Evolutionary conservation across 441 rosid species (phyloP).

Genomic region (Croton laevigatus): DNA sequence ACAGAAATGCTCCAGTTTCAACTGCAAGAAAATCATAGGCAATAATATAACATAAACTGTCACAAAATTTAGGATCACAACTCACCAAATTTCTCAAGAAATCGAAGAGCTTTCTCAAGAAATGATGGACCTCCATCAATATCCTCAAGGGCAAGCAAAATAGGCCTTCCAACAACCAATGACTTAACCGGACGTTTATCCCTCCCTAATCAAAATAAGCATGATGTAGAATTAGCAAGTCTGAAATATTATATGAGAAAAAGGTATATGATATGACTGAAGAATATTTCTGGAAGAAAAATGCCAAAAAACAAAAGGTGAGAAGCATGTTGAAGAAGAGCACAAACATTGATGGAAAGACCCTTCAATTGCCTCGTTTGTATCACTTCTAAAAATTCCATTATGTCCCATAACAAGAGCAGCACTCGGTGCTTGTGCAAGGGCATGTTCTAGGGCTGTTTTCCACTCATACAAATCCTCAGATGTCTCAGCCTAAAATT

Average conservation of each 20-base stretch:
- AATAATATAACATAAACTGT: slow-evolving; percentile 1
- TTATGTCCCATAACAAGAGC: slow-evolving; percentile 94
- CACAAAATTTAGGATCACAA: slow-evolving; percentile 22
- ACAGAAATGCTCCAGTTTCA: slow-evolving; percentile 15
- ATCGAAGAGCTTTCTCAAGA: slow-evolving; percentile 96
- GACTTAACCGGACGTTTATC: slow-evolving; percentile 87
- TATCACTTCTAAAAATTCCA: slow-evolving; percentile 80
- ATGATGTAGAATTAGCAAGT: slow-evolving; percentile 15
- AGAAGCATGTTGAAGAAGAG: slow-evolving; percentile 16
- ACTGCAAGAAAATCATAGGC: slow-evolving; percentile 11
- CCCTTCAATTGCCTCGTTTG: slow-evolving; percentile 71
- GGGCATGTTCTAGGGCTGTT: slow-evolving; percentile 89
- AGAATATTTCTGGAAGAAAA: background rate
- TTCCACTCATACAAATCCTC: slow-evolving; percentile 98
- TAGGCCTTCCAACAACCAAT: slow-evolving; percentile 97
- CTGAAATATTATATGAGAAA: slow-evolving; percentile 15
- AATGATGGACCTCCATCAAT: slow-evolving; percentile 99
- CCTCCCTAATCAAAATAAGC: slow-evolving; percentile 55
- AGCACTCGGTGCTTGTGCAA: slow-evolving; percentile 95
- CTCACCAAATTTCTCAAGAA: slow-evolving; percentile 92
- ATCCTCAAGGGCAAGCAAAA: slow-evolving; percentile 98
- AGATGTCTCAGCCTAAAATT: slow-evolving; percentile 82
- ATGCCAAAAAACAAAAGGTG: background rate
- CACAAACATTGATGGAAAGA: slow-evolving; percentile 72
- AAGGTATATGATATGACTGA: slow-evolving; percentile 10